These are phyloP conservation scores for Penicillium sp. DNA, from an alignment of 2,329 filamentous ascomycete species.

Conservation along the genomic window DNA sequence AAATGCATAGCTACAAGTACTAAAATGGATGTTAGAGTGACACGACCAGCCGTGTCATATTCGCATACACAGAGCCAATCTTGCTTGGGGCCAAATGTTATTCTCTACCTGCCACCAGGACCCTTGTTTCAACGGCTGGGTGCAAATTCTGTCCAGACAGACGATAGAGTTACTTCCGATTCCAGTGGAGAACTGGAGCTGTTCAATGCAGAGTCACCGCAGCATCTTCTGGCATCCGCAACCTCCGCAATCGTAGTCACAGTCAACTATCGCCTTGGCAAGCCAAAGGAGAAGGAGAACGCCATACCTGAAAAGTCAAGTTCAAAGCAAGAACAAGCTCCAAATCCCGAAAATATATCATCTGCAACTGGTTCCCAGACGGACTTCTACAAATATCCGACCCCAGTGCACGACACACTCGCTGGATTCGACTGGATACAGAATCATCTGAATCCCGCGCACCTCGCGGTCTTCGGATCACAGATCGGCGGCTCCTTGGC, in stretches of 20 bases:
- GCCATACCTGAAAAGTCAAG: neutral
- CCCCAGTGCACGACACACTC: constrained; percentile 38
- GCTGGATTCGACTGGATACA: constrained; percentile 38
- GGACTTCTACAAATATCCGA: constrained; percentile 30
- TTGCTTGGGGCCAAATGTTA: constrained; percentile 25
- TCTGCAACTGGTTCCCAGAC: neutral
- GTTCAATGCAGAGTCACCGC: constrained; percentile 8
- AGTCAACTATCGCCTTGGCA: constrained; percentile 39
- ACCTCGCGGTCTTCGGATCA: constrained; percentile 31
- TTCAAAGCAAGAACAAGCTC: neutral
- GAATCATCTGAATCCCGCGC: constrained; percentile 26
- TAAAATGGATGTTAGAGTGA: constrained; percentile 18
- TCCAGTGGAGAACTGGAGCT: neutral
- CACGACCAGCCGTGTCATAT: constrained; percentile 8
- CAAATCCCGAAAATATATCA: neutral
- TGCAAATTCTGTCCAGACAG: neutral
- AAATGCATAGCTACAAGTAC: neutral
- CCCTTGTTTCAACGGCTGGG: constrained; percentile 23
- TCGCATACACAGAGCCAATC: neutral
- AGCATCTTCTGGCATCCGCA: constrained; percentile 28
- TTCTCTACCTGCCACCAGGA: constrained; percentile 37
- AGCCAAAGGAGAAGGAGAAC: neutral
- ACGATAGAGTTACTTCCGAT: neutral
- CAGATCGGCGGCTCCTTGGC: constrained; percentile 41
- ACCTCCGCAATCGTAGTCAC: constrained; percentile 37